phyloP scores from a whole-genome alignment of 768 basidiomycete genomes.

The Boletus patriciae region DNA sequence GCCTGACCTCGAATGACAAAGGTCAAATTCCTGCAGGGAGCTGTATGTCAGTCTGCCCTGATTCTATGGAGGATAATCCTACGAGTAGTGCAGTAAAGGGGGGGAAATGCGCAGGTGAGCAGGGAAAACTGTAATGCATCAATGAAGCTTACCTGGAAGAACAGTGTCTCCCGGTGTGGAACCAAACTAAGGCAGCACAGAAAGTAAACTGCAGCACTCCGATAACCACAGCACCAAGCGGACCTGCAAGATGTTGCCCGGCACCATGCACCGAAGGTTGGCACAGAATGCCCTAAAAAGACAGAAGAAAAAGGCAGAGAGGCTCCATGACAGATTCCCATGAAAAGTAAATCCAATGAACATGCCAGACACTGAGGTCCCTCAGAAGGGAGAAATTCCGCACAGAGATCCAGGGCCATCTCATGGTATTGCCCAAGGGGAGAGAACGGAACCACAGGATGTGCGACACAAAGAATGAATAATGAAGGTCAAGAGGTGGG shows the following conservation, averaged over 20 bases:
- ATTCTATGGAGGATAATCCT: not conserved
- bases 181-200: too few species aligned
- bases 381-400: too few species aligned
- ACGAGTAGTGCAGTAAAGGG: not conserved
- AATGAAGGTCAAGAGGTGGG: not conserved
- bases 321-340: too few species aligned
- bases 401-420: not conserved
- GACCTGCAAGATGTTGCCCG: not conserved
- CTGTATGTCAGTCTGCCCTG: not conserved
- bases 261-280: not conserved
- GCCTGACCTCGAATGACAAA: too few species aligned
- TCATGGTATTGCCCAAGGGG: not conserved
- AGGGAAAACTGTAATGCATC: not conserved
- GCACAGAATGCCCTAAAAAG: not conserved
- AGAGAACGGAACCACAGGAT: not conserved
- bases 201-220: not conserved
- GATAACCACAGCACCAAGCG: not conserved
- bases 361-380: too few species aligned
- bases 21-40: not conserved
- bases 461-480: not conserved
- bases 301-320: not conserved
- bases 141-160: not conserved
- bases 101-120: not conserved
- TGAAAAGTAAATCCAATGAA: too few species aligned
- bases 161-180: not conserved